Conservation (phyloP, 495 filamentous ascomycete species). For the Aspergillus heteromorphus region DNA sequence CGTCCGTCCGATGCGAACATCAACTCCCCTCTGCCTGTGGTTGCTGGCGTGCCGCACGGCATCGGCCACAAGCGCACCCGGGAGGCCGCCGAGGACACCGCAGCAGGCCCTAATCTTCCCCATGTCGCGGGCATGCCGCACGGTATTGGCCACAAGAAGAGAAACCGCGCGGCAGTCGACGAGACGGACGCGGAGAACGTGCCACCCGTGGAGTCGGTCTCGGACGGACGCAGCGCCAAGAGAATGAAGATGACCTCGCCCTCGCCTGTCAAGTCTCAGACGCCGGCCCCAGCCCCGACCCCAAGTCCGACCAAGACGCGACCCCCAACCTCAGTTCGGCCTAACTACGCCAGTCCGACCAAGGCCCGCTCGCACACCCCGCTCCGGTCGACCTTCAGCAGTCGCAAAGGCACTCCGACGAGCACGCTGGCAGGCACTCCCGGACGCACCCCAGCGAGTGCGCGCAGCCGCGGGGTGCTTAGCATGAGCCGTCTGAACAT, state of each 20-base stretch:
- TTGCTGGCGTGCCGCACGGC: slow-evolving; percentile 56
- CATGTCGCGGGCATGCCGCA: slow-evolving; percentile 52
- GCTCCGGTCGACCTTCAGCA: slow-evolving; percentile 26
- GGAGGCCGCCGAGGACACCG: slow-evolving; percentile 21
- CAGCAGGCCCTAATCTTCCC: slow-evolving; percentile 16
- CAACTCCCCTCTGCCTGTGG: slow-evolving; percentile 20
- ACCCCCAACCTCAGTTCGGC: slow-evolving; percentile 26
- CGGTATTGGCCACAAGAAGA: slow-evolving; percentile 71
- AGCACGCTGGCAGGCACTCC: slow-evolving; percentile 18
- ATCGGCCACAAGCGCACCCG: slow-evolving; percentile 64
- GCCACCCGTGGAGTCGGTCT: slow-evolving; percentile 26
- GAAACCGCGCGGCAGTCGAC: slow-evolving; percentile 48
- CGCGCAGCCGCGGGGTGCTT: slow-evolving; percentile 32
- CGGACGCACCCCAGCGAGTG: background rate
- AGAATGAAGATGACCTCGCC: slow-evolving; percentile 37
- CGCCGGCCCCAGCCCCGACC: too few relatives aligned
- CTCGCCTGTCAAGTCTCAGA: slow-evolving; percentile 24
- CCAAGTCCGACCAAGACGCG: slow-evolving; percentile 34
- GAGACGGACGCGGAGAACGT: slow-evolving; percentile 40
- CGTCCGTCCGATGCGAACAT: slow-evolving; percentile 23
- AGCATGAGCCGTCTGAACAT: slow-evolving; percentile 48
- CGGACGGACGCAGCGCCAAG: slow-evolving; percentile 40
- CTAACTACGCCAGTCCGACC: slow-evolving; percentile 29
- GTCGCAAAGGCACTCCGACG: slow-evolving; percentile 33
- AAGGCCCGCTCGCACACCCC: slow-evolving; percentile 33